These are phyloP conservation scores for Colletotrichum sp. DNA, from an alignment of 2,329 filamentous ascomycete species.

Conservation along the genomic window DNA sequence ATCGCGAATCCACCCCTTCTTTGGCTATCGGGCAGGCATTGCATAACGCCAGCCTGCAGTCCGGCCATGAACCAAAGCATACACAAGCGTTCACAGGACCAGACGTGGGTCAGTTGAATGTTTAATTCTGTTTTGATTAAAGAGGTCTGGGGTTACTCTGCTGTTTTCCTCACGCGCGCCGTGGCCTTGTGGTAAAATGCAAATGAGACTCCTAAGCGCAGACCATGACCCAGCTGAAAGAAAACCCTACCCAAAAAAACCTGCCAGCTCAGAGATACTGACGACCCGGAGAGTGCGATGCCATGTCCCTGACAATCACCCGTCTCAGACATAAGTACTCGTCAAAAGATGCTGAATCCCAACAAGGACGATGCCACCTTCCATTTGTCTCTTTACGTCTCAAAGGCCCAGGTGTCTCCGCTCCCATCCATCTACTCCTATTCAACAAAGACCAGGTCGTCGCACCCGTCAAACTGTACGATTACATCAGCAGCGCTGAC, in stretches of 20 bases:
- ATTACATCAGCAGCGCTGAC: background rate
- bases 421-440: background rate
- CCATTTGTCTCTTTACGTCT: background rate
- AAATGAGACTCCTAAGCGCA: background rate
- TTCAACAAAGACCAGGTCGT: background rate
- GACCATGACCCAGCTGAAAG: background rate
- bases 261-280: background rate
- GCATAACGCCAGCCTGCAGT: too few species aligned
- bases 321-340: background rate
- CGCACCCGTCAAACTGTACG: background rate
- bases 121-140: too few species aligned
- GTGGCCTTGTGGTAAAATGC: background rate
- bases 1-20: too few species aligned
- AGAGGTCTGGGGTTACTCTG: background rate
- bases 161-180: background rate
- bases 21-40: too few species aligned
- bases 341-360: background rate
- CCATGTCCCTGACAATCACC: background rate
- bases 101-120: too few species aligned
- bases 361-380: background rate
- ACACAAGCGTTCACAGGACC: too few species aligned
- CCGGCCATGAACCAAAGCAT: too few species aligned
- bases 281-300: background rate
- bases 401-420: background rate
- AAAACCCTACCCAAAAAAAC: background rate